phyloP scores from a whole-genome alignment of 2,329 filamentous ascomycete genomes.

The Penicillium sp. region DNA sequence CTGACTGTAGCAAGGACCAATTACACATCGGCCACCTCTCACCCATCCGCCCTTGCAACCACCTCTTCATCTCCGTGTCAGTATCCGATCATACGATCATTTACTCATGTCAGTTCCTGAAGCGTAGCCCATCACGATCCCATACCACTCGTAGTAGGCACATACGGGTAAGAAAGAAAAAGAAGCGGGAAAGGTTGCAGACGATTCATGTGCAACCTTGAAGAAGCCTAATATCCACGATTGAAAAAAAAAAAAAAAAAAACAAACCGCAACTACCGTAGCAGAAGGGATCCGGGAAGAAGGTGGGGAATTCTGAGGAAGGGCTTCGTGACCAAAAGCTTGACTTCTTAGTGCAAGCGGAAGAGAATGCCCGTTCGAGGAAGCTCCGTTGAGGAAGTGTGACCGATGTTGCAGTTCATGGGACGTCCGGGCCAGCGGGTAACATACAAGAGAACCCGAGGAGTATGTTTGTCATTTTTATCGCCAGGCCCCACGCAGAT shows the following conservation, averaged over 20 bases:
- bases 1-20: constrained; percentile 21
- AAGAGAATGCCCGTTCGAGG: background rate
- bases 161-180: background rate
- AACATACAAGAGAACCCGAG: constrained; percentile 7
- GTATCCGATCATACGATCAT: constrained; percentile 6
- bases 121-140: constrained; percentile 5
- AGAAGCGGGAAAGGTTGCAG: background rate
- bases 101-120: background rate
- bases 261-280: constrained; percentile 7
- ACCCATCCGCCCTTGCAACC: background rate
- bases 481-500: constrained; percentile 5
- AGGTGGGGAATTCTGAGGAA: constrained; percentile 13
- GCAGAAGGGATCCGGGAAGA: constrained; percentile 18
- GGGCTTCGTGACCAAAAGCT: background rate
- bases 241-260: too few species aligned
- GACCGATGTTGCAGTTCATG: constrained; percentile 1
- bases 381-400: background rate
- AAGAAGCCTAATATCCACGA: constrained; percentile 15
- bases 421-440: constrained; percentile 6
- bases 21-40: constrained; percentile 4
- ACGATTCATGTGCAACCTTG: background rate
- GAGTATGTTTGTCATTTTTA: constrained; percentile 14
- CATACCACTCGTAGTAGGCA: background rate
- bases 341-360: background rate
- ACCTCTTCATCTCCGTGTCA: background rate